Evolutionary conservation across 768 basidiomycete species (phyloP).

Genomic region (Xanthoconium purpureum): DNA sequence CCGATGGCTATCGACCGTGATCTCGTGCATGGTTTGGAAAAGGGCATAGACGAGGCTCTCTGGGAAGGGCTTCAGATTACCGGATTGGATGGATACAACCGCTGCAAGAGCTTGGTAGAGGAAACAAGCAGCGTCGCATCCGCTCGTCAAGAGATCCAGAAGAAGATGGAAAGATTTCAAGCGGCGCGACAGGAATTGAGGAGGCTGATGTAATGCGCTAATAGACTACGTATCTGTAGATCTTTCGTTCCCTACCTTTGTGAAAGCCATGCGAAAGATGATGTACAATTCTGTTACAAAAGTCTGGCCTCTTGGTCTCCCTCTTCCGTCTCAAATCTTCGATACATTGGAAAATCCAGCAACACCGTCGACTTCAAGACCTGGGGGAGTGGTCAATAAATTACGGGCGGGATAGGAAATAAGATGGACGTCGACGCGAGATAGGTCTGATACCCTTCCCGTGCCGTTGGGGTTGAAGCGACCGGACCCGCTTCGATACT

Average conservation of each 20-base stretch:
- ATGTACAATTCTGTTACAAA: too few relatives aligned
- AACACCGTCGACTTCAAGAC: neutral
- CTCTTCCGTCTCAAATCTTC: neutral
- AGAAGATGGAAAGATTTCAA: slow-evolving; percentile 48
- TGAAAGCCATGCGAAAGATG: too few relatives aligned
- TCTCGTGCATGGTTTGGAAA: slow-evolving; percentile 42
- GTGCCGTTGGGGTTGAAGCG: neutral
- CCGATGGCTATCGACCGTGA: slow-evolving; percentile 37
- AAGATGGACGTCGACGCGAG: neutral
- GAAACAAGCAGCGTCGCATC: slow-evolving; percentile 46
- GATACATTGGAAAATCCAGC: neutral
- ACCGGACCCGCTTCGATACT: too few relatives aligned
- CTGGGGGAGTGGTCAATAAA: neutral
- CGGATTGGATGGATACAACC: slow-evolving; percentile 40
- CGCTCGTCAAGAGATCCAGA: slow-evolving; percentile 45
- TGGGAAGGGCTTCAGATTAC: slow-evolving; percentile 48
- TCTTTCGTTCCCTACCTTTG: too few relatives aligned
- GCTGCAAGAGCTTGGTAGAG: slow-evolving; percentile 48
- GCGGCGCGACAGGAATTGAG: slow-evolving; percentile 40
- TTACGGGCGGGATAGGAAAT: neutral
- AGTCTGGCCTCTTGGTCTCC: too few relatives aligned
- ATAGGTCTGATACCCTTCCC: neutral
- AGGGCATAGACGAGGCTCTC: slow-evolving; percentile 42
- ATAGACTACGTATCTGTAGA: neutral
- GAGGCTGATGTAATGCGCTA: slow-evolving; percentile 3